phyloP scores from a whole-genome alignment of 441 rosid species.

The Populus hybrid region DNA sequence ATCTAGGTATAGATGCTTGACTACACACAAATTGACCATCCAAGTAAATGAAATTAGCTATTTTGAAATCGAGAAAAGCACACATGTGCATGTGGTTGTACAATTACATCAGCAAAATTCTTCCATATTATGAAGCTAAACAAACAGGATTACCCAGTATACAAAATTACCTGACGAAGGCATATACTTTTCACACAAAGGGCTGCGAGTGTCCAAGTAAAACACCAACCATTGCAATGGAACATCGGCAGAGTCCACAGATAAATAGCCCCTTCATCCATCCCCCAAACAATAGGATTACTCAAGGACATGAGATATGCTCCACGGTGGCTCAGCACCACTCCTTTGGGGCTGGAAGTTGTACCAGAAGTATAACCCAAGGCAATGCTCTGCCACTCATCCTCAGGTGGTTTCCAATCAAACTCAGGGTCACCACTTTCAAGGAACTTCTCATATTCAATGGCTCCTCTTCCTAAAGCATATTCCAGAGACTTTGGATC shows the following conservation, averaged over 20 bases:
- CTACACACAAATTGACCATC: neutral
- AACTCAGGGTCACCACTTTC: constrained; percentile 52
- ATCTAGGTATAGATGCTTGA: neutral
- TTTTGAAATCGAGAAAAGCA: neutral
- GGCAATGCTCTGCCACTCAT: constrained; percentile 91
- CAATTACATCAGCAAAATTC: constrained; percentile 2
- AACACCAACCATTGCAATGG: constrained; percentile 94
- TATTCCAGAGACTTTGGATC: constrained; percentile 43
- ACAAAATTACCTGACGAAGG: constrained; percentile 70
- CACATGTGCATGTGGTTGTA: neutral
- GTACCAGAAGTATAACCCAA: constrained; percentile 60
- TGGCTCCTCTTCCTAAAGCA: constrained; percentile 65
- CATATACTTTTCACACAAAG: constrained; percentile 76
- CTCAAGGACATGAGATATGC: constrained; percentile 83
- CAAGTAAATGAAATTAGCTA: neutral
- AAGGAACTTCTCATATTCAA: constrained; percentile 75
- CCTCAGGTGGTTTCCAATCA: constrained; percentile 28
- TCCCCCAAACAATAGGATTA: constrained; percentile 62
- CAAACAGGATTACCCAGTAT: neutral
- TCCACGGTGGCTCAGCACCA: constrained; percentile 79
- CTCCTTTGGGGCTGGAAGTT: constrained; percentile 91
- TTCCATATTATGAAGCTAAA: neutral
- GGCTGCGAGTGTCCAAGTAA: constrained; percentile 75
- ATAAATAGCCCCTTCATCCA: constrained; percentile 74
- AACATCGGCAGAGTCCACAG: constrained; percentile 96